Percentiles rank a stretch among this genome's conserved stretches.
phyloP scores from a whole-genome alignment of 23 red algal genomes.

The Agarophyton chilense region DNA sequence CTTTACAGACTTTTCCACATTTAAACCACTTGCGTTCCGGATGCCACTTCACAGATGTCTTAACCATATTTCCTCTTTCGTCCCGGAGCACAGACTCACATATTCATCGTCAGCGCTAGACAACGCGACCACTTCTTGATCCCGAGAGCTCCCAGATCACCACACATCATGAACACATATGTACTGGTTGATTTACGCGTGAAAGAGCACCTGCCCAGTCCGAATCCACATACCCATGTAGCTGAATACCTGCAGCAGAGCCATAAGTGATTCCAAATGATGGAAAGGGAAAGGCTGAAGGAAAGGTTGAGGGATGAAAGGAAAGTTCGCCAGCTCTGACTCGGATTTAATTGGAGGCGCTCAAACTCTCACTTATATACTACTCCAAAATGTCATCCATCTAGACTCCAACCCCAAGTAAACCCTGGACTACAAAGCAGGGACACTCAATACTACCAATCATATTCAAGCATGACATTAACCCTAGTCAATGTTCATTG shows the following conservation, averaged over 20 bases:
- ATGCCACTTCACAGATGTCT: slow-evolving; percentile 4
- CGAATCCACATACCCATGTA: background rate
- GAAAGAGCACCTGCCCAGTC: background rate
- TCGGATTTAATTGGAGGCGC: no score
- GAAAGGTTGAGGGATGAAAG: no score
- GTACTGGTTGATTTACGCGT: background rate
- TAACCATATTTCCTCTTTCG: slow-evolving; percentile 25
- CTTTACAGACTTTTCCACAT: slow-evolving; percentile 11
- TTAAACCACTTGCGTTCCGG: background rate
- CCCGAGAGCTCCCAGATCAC: slow-evolving; percentile 25
- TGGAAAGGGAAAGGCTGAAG: no score
- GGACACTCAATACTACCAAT: no score
- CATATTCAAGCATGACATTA: no score
- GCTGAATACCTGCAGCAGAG: background rate
- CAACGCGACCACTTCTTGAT: slow-evolving; percentile 39
- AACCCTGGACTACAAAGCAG: no score
- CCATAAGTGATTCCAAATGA: background rate
- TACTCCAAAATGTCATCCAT: no score
- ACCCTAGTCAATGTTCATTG: no score
- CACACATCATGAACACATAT: slow-evolving; percentile 15
- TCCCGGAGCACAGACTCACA: slow-evolving; percentile 27
- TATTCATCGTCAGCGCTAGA: slow-evolving; percentile 47
- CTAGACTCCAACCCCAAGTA: no score
- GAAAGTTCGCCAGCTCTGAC: no score
- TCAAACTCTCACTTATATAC: no score